phyloP scores from a whole-genome alignment of 495 filamentous ascomycete species.

The Xeromyces bisporus region DNA sequence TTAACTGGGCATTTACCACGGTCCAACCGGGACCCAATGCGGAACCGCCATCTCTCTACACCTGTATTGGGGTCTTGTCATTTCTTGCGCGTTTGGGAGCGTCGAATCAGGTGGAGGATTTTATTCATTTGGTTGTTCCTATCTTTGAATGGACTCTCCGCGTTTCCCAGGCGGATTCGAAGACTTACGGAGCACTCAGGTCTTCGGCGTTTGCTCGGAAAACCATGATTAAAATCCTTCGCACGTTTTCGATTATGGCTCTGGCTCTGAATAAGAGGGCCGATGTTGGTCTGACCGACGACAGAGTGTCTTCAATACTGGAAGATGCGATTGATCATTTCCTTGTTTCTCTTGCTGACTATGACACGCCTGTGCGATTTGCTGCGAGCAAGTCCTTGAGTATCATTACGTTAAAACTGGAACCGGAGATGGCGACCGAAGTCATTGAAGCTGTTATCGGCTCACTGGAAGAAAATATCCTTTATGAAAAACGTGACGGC shows the following conservation, averaged over 20 bases:
- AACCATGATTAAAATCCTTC: conserved; percentile 63
- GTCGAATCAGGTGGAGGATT: conserved; percentile 34
- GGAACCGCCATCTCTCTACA: conserved; percentile 34
- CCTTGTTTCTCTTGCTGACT: conserved; percentile 53
- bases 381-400: conserved; percentile 87
- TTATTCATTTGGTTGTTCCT: conserved; percentile 30
- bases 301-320: conserved; percentile 28
- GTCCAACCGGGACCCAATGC: conserved; percentile 24
- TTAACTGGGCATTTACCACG: conserved; percentile 47
- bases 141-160: conserved; percentile 35
- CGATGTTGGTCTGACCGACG: conserved; percentile 17
- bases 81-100: conserved; percentile 59
- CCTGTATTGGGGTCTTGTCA: conserved; percentile 53
- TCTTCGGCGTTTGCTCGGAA: conserved; percentile 64
- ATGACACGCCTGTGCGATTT: conserved; percentile 76
- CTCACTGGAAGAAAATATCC: conserved; percentile 56
- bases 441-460: conserved; percentile 73
- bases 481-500: conserved; percentile 37
- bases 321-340: conserved; percentile 52
- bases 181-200: conserved; percentile 29
- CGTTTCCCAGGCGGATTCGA: conserved; percentile 19
- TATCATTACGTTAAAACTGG: conserved; percentile 61
- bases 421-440: conserved; percentile 61
- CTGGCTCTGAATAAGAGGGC: conserved; percentile 31
- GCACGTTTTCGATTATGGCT: conserved; percentile 48